A percentile compares a stretch with the other conserved stretches of the same genome.
These are phyloP conservation scores for Camelina hispida DNA, from an alignment of 345 rosid species.

Conservation along the genomic window DNA sequence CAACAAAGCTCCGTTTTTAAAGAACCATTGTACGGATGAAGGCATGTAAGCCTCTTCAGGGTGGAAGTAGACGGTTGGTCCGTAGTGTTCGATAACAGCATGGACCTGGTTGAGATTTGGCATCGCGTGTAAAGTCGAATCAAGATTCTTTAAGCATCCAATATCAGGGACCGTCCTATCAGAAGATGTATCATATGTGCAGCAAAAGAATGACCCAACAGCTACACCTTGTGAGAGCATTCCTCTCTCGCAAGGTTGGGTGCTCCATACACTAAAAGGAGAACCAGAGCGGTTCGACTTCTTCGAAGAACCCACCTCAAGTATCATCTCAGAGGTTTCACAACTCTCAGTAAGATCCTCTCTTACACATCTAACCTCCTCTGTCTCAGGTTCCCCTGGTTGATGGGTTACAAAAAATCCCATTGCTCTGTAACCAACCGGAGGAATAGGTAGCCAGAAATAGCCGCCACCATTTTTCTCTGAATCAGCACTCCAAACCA, in stretches of 20 bases:
- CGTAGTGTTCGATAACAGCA: conserved; percentile 69
- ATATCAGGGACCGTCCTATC: conserved; percentile 51
- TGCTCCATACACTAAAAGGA: conserved; percentile 67
- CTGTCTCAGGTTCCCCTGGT: conserved; percentile 60
- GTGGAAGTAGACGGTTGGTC: conserved; percentile 89
- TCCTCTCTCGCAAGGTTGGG: conserved; percentile 74
- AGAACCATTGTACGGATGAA: conserved; percentile 88
- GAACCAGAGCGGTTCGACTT: conserved; percentile 44
- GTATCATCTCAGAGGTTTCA: conserved; percentile 61
- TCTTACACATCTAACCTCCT: conserved; percentile 75
- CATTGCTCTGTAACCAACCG: conserved; percentile 77
- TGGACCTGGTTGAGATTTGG: conserved; percentile 84
- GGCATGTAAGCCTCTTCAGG: conserved; percentile 87
- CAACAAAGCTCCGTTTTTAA: conserved; percentile 80
- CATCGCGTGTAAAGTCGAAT: conserved; percentile 61
- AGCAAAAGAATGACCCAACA: conserved; percentile 83
- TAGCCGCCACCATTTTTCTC: conserved; percentile 51
- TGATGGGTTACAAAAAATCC: conserved; percentile 69
- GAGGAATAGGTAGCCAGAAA: conserved; percentile 90
- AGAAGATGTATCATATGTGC: conserved; percentile 46
- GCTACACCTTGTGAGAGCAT: conserved; percentile 69
- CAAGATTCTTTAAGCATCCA: conserved; percentile 82
- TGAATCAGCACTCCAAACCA: conserved; percentile 59
- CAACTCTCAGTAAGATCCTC: conserved; percentile 81
- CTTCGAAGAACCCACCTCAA: conserved; percentile 45